Conservation (phyloP, 345 rosid genomes). For the Punica granatum region DNA sequence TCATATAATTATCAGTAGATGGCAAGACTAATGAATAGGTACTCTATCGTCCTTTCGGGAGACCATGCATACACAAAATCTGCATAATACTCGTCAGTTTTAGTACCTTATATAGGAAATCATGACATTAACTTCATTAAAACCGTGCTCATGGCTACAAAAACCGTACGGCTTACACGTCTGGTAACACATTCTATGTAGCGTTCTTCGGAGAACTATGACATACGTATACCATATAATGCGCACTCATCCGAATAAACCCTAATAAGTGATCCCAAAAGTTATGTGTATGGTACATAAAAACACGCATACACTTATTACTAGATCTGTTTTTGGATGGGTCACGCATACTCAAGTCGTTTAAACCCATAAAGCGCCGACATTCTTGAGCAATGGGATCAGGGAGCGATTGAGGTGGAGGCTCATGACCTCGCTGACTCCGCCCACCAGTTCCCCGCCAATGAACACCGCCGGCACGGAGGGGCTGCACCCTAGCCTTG, state of each 20-base stretch:
- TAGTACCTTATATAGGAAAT: too few relatives aligned
- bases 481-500: slow-evolving; percentile 58
- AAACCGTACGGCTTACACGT: background rate
- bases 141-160: background rate
- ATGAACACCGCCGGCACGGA: slow-evolving; percentile 71
- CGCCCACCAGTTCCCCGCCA: slow-evolving; percentile 79
- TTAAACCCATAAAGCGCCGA: slow-evolving; percentile 88
- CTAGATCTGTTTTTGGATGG: background rate
- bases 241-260: background rate
- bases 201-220: background rate
- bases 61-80: too few relatives aligned
- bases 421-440: slow-evolving; percentile 77
- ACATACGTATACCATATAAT: background rate
- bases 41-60: too few relatives aligned
- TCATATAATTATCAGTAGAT: too few relatives aligned
- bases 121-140: background rate
- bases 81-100: too few relatives aligned
- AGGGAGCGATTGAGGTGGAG: slow-evolving; percentile 74
- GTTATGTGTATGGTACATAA: background rate
- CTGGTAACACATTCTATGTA: background rate
- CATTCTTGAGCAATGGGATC: slow-evolving; percentile 67
- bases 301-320: slow-evolving; percentile 1
- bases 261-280: background rate
- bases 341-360: background rate
- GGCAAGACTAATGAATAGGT: too few relatives aligned